phyloP scores from a whole-genome alignment of 148 eudicot genomes.

The Pouteria glomerata region DNA sequence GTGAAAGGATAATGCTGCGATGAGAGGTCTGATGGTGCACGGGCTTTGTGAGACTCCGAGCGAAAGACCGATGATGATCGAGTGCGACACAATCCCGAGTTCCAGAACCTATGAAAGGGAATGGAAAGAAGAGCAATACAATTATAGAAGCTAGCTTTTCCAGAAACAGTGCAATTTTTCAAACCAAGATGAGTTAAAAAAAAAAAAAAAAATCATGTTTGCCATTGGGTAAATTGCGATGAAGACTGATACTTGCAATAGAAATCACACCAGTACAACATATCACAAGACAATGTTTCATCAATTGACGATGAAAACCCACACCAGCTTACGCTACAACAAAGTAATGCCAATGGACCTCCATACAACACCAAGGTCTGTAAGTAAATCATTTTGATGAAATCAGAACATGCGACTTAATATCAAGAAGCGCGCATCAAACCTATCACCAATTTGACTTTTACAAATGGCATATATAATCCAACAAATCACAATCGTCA shows the following conservation, averaged over 20 bases:
- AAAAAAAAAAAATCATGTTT: too few species aligned
- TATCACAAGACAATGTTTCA: neutral
- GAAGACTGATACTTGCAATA: neutral
- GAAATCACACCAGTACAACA: neutral
- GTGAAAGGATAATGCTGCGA: constrained; percentile 56
- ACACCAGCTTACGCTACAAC: too few species aligned
- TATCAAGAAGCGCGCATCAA: neutral
- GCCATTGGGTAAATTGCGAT: neutral
- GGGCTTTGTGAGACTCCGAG: constrained; percentile 70
- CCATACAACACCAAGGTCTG: too few species aligned
- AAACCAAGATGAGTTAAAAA: neutral
- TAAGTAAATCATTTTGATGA: too few species aligned
- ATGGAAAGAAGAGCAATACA: neutral
- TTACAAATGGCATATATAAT: neutral
- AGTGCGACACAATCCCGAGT: constrained; percentile 68
- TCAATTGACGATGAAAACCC: too few species aligned
- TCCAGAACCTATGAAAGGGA: constrained; percentile 43
- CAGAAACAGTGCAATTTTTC: neutral
- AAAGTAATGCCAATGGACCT: too few species aligned
- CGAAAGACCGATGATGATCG: constrained; percentile 55
- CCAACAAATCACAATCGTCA: neutral
- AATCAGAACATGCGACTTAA: neutral
- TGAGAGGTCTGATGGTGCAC: constrained; percentile 51
- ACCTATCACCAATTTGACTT: neutral
- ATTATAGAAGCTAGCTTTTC: neutral